Evolutionary conservation across 148 eudicot species (phyloP), one percentile per base, ranked within the genome.

Genomic region (Linanthus parryae): DNA sequence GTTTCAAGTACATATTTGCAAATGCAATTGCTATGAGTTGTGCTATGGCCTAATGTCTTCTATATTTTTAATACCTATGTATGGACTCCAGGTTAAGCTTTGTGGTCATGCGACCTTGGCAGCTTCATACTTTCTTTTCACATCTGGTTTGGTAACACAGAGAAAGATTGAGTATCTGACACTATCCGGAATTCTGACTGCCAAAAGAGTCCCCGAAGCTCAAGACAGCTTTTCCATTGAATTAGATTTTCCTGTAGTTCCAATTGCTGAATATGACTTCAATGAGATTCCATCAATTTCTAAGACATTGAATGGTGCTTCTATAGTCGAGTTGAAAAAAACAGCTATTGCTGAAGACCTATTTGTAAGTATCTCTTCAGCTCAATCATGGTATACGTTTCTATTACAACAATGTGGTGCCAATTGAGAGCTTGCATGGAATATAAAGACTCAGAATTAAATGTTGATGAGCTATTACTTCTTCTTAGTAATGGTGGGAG

Each of bases 31-130:
- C 20, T 42, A 16, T 42, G 2, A 2, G 57, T n/a, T n/a, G n/a
- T n/a, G n/a, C n/a, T n/a, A n/a, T n/a, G n/a, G n/a, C n/a, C n/a
- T n/a, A n/a, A n/a, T n/a, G n/a, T n/a, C n/a, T n/a, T n/a, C n/a
- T n/a, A n/a, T n/a, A n/a, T n/a, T n/a, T n/a, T n/a, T n/a, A n/a
- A n/a, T n/a, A n/a, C n/a, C n/a, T n/a, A n/a, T n/a, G n/a, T n/a
- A n/a, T n/a, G n/a, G n/a, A n/a, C n/a, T n/a, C n/a, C 80, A 89
- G 97, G 91, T 85, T 3, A 30, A 73, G 45, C 73, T 90, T 14
- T 90, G 97, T 63, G 97, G 97, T 17, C 97, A 85, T 65, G 97
- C 88, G 59, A 85, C 97, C 33, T 66, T 90, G 62, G 97, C 97
- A 33, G 91, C 97, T 40, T 60, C 97, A 7, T 91, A 90, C 68